A percentile compares a stretch with the other conserved stretches of the same genome.
These are phyloP conservation scores for Aphanomyces cochlioides DNA, from an alignment of 352 stramenopile genomes.

Conservation along the genomic window DNA sequence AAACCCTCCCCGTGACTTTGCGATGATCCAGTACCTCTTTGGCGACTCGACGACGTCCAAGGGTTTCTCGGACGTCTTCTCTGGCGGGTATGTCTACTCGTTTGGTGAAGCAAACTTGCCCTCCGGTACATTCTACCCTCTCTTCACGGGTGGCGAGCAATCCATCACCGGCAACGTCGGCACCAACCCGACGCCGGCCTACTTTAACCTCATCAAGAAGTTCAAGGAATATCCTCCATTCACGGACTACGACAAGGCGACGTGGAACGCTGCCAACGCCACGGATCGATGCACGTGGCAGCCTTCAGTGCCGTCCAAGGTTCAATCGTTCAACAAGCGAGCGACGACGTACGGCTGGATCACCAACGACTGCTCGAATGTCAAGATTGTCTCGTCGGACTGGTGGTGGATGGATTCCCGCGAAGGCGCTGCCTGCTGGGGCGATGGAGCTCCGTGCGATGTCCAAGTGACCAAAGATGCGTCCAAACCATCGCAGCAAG, in stretches of 20 bases:
- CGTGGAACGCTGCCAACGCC: constrained; percentile 53
- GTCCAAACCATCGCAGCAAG: not conserved
- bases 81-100: constrained; percentile 76
- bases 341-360: constrained; percentile 64
- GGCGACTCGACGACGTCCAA: constrained; percentile 58
- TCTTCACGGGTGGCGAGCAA: constrained; percentile 52
- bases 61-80: constrained; percentile 74
- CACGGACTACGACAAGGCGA: constrained; percentile 51
- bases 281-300: constrained; percentile 50
- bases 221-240: constrained; percentile 38
- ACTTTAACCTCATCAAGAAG: constrained; percentile 65
- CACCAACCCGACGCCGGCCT: constrained; percentile 56
- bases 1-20: constrained; percentile 50
- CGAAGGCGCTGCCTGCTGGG: constrained; percentile 66
- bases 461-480: constrained; percentile 33
- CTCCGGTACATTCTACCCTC: constrained; percentile 63
- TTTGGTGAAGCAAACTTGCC: constrained; percentile 79
- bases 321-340: constrained; percentile 51
- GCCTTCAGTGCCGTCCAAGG: constrained; percentile 51
- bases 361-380: constrained; percentile 47
- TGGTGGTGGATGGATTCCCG: constrained; percentile 69
- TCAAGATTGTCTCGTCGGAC: constrained; percentile 61
- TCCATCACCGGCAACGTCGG: constrained; percentile 58
- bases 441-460: constrained; percentile 61
- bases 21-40: constrained; percentile 80